These are phyloP conservation scores for Populus trichocarpa DNA, from an alignment of 441 rosid species.

Conservation along the genomic window DNA sequence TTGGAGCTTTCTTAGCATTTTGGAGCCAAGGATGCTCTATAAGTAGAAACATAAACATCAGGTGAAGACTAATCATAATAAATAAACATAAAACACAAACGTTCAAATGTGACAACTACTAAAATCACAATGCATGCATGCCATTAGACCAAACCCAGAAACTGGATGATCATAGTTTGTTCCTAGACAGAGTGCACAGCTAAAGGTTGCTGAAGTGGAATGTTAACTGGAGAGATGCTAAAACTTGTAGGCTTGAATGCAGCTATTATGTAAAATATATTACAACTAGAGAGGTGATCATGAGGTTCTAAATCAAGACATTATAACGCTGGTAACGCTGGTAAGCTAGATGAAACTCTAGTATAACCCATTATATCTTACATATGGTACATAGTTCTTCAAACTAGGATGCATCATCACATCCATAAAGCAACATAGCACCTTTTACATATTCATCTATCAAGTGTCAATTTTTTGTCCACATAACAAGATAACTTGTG, in stretches of 20 bases:
- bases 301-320: neutral
- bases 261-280: neutral
- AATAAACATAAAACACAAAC: constrained; percentile 1
- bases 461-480: neutral
- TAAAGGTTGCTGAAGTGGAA: neutral
- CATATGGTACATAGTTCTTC: neutral
- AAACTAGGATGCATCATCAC: neutral
- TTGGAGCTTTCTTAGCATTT: constrained; percentile 95
- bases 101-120: neutral
- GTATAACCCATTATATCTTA: neutral
- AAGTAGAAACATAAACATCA: constrained; percentile 19
- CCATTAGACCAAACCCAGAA: neutral
- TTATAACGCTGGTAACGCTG: neutral
- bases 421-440: neutral
- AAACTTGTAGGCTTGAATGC: neutral
- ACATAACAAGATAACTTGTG: neutral
- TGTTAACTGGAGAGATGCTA: neutral
- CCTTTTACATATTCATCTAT: neutral
- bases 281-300: neutral
- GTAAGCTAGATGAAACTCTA: neutral
- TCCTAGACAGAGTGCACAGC: neutral
- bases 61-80: constrained; percentile 4
- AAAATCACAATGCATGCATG: neutral
- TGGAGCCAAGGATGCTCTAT: constrained; percentile 97
- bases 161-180: neutral